Percentiles rank a stretch among this genome's conserved stretches.
Conservation (phyloP, 2,329 filamentous ascomycete species). For the Rhynchosporium graminicola region DNA sequence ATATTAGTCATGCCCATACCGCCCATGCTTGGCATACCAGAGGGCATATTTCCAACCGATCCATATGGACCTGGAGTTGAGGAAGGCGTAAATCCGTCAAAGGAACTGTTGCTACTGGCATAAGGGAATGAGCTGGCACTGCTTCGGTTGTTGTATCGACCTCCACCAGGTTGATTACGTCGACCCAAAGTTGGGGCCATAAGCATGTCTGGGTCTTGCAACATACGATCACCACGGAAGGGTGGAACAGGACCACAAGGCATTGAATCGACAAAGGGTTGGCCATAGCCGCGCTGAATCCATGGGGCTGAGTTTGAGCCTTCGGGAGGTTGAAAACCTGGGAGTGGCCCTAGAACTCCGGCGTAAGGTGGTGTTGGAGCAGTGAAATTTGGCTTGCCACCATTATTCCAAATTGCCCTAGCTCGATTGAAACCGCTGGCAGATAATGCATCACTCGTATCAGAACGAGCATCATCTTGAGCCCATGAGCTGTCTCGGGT, state of each 20-base stretch:
- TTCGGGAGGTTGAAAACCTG: constrained; percentile 38
- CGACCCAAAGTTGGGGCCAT: constrained; percentile 35
- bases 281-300: constrained; percentile 44
- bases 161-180: constrained; percentile 31
- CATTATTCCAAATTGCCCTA: constrained; percentile 57
- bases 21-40: constrained; percentile 30
- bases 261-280: constrained; percentile 38
- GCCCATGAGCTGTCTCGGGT: constrained; percentile 53
- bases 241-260: constrained; percentile 31
- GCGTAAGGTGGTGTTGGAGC: constrained; percentile 44
- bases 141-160: constrained; percentile 38
- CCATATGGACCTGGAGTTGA: constrained; percentile 36
- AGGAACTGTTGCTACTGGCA: constrained; percentile 40
- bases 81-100: constrained; percentile 38
- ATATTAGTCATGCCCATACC: constrained; percentile 32
- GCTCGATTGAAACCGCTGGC: constrained; percentile 53
- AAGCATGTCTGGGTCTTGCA: constrained; percentile 36
- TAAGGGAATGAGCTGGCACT: constrained; percentile 37
- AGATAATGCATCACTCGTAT: constrained; percentile 57
- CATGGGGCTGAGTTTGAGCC: constrained; percentile 48
- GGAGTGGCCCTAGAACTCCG: constrained; percentile 27
- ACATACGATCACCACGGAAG: constrained; percentile 38
- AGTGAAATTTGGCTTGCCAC: constrained; percentile 16
- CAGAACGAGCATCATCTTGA: constrained; percentile 56
- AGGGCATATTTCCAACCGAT: constrained; percentile 34